Conservation (phyloP, 129 eudicot genomes). For the Helianthus annuus region DNA sequence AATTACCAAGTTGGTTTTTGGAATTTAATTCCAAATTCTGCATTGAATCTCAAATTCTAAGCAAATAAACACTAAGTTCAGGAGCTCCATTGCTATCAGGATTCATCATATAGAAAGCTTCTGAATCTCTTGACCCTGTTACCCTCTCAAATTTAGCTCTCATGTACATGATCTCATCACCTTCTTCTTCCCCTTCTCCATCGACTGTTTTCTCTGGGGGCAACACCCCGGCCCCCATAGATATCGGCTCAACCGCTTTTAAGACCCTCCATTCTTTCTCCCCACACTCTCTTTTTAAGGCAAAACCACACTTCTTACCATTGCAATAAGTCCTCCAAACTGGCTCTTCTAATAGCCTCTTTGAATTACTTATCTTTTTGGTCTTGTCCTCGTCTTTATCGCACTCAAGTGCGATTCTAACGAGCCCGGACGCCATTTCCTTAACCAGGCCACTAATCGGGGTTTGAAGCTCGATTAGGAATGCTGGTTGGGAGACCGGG, state of each 20-base stretch:
- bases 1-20: conserved; percentile 14
- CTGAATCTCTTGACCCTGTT: conserved; percentile 77
- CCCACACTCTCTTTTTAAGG: conserved; percentile 66
- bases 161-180: conserved; percentile 73
- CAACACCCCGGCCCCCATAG: conserved; percentile 89
- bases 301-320: conserved; percentile 77
- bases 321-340: conserved; percentile 82
- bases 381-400: conserved; percentile 48
- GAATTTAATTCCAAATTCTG: conserved; percentile 10
- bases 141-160: conserved; percentile 89
- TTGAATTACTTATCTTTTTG: conserved; percentile 10
- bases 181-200: conserved; percentile 41
- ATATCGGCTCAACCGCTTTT: conserved; percentile 76
- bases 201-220: conserved; percentile 47
- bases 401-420: conserved; percentile 72
- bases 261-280: conserved; percentile 58
- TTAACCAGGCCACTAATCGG: conserved; percentile 62
- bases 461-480: conserved; percentile 74
- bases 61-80: conserved; percentile 82
- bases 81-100: conserved; percentile 88
- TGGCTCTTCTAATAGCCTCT: conserved; percentile 57
- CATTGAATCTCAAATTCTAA: conserved; percentile 54
- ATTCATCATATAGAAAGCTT: conserved; percentile 89
- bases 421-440: conserved; percentile 85
- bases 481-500: conserved; percentile 57